Base-by-base conservation (phyloP, 148 eudicot species). In the Diospyros kaki region DNA sequence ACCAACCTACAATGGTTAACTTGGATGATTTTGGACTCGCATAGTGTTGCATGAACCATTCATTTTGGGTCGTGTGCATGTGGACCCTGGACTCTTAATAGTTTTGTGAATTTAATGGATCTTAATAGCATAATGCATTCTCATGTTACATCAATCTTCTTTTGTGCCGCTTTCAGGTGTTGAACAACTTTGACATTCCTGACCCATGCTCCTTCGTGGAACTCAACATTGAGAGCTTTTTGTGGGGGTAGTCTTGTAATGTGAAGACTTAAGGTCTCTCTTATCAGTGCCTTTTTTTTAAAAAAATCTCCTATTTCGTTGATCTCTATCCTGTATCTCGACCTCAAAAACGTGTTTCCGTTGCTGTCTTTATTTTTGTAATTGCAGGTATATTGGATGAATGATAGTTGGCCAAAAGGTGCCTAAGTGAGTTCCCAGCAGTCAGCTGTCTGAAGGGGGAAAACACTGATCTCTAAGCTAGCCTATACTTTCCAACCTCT, bases 181-280 rank as follows among this genome's bases (percentile, higher is more conserved):
- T 95, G 81, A 72, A 66, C 66, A 93, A 95, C 71, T 95, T 92
- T 73, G 98, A 82, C 75, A 89, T 95, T 64, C 83, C 97, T 63
- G 94, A 90, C 78, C 93, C 97, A 39, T 95, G 99, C 74, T 93
- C 99, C 54, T 93, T 81, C 46, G 75, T 93, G 81, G 98, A 95
- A 82, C 81, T 95, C 15, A 78, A 86, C 83, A 69, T 93, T n/a
- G 93, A 95, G 82, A 76, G 83, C 65, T 83, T 92, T 73, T 76
- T 91, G 68, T 89, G 84, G 81, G 68, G 9, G 41, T 7, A 14
- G 39, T 56, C 45, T 7, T 5, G 5, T 54, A 7, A 67, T 56
- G 67, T 42, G 50, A 41, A 66, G n/a, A 51, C 69, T 52, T 59
- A 74, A 68, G 60, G 40, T 10, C 28, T 62, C 68, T 63, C 66